These are phyloP conservation scores for Cyphellophora europaea DNA, from an alignment of 2,329 filamentous ascomycete genomes.

Conservation along the genomic window DNA sequence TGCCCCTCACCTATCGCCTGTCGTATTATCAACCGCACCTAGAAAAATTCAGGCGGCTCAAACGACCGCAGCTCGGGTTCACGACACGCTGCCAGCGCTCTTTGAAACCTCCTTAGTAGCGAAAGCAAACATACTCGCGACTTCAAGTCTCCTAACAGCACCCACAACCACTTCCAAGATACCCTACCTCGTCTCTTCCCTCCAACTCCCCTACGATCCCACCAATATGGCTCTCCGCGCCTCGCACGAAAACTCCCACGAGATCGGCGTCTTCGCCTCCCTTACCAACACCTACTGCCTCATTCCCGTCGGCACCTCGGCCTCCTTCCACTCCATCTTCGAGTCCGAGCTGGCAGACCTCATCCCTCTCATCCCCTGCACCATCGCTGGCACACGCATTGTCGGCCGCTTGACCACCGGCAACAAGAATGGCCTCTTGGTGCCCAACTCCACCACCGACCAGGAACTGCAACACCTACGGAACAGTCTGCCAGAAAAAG, in stretches of 20 bases:
- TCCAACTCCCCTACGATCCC: not conserved
- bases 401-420: slow-evolving; percentile 91
- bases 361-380: slow-evolving; percentile 92
- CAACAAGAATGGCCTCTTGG: slow-evolving; percentile 92
- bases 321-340: slow-evolving; percentile 99
- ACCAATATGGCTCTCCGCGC: slow-evolving; percentile 37
- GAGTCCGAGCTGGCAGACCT: slow-evolving; percentile 96
- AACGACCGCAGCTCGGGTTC: too few species aligned
- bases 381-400: slow-evolving; percentile 92
- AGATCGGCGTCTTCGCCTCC: slow-evolving; percentile 88
- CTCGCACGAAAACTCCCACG: slow-evolving; percentile 42
- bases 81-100: too few species aligned
- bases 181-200: not conserved
- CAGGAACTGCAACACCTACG: slow-evolving; percentile 96
- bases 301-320: slow-evolving; percentile 85
- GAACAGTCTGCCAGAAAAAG: slow-evolving; percentile 82
- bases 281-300: slow-evolving; percentile 97
- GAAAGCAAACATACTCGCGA: too few species aligned
- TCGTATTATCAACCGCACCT: too few species aligned
- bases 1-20: too few species aligned
- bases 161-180: not conserved
- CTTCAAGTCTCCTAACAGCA: too few species aligned
- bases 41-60: too few species aligned
- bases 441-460: slow-evolving; percentile 91
- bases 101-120: too few species aligned